A percentile compares a stretch with the other conserved stretches of the same genome.
These are phyloP conservation scores for Cyberlindnera suaveolens DNA, from an alignment of 805 yeast species.

Conservation along the genomic window DNA sequence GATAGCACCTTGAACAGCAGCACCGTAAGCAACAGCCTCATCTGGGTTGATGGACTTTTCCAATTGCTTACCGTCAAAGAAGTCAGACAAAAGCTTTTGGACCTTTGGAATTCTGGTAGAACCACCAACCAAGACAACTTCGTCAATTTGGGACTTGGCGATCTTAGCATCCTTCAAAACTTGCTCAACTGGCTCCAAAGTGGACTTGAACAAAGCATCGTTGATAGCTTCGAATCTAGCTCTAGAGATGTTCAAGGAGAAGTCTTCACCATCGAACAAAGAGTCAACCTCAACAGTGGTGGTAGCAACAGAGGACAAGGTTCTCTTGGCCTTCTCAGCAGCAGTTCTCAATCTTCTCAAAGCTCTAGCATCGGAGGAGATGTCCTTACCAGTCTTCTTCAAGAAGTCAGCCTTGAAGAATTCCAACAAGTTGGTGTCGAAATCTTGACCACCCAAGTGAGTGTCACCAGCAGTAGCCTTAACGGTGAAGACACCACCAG, in stretches of 20 bases:
- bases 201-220: slow-evolving; percentile 88
- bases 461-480: slow-evolving; percentile 99
- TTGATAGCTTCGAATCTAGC: slow-evolving; percentile 97
- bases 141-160: slow-evolving; percentile 80
- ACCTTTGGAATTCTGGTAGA: slow-evolving; percentile 99
- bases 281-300: slow-evolving; percentile 97
- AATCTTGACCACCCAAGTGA: slow-evolving; percentile 99
- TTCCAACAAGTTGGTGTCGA: slow-evolving; percentile 91
- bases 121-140: slow-evolving; percentile 97
- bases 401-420: slow-evolving; percentile 91
- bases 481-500: slow-evolving; percentile 95
- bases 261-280: slow-evolving; percentile 91
- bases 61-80: slow-evolving; percentile 94
- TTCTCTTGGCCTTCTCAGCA: slow-evolving; percentile 98
- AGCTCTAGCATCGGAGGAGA: slow-evolving; percentile 89
- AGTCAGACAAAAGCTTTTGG: slow-evolving; percentile 89
- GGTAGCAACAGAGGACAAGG: slow-evolving; percentile 93
- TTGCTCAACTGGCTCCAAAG: slow-evolving; percentile 91
- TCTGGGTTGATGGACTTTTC: slow-evolving; percentile 97
- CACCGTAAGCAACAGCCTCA: slow-evolving; percentile 99
- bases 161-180: slow-evolving; percentile 89
- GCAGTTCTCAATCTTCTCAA: slow-evolving; percentile 98
- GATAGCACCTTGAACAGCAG: slow-evolving; percentile 99
- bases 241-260: slow-evolving; percentile 89
- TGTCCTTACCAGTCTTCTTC: slow-evolving; percentile 91